A percentile compares a stretch with the other conserved stretches of the same genome.
phyloP scores from a whole-genome alignment of 345 rosid genomes.

The Eucalyptus cloeziana region DNA sequence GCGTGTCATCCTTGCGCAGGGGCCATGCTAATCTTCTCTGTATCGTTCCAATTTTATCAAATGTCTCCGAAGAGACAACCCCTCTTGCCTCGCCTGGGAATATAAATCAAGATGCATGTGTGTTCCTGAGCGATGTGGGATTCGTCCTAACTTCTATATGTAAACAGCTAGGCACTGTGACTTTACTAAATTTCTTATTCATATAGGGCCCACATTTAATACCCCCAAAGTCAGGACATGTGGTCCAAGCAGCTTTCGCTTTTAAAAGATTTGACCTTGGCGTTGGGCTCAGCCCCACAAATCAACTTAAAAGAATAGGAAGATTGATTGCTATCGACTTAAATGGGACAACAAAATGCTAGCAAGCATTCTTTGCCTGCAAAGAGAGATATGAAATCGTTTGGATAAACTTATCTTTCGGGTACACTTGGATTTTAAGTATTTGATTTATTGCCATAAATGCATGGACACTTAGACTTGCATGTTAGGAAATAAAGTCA shows the following conservation, averaged over 20 bases:
- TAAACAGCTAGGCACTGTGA: background rate
- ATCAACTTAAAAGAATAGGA: background rate
- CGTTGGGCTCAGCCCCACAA: background rate
- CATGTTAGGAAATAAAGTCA: background rate
- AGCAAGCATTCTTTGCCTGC: background rate
- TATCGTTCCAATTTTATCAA: background rate
- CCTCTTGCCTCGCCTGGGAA: accelerated
- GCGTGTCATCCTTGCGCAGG: background rate
- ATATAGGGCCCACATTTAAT: background rate
- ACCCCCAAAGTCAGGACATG: background rate
- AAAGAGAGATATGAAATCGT: background rate
- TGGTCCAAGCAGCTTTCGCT: background rate
- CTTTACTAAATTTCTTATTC: background rate
- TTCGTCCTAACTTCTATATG: background rate
- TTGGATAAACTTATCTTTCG: background rate
- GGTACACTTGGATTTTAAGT: background rate
- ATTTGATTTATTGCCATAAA: background rate
- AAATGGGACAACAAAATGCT: background rate
- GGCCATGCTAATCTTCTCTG: background rate
- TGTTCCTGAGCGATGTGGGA: background rate
- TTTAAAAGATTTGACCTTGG: background rate
- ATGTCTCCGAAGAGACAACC: background rate
- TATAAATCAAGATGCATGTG: background rate
- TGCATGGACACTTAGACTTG: background rate
- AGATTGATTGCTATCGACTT: background rate